phyloP scores from a whole-genome alignment of 192 early-diverging fungal species.

The Coemansia sp. region DNA sequence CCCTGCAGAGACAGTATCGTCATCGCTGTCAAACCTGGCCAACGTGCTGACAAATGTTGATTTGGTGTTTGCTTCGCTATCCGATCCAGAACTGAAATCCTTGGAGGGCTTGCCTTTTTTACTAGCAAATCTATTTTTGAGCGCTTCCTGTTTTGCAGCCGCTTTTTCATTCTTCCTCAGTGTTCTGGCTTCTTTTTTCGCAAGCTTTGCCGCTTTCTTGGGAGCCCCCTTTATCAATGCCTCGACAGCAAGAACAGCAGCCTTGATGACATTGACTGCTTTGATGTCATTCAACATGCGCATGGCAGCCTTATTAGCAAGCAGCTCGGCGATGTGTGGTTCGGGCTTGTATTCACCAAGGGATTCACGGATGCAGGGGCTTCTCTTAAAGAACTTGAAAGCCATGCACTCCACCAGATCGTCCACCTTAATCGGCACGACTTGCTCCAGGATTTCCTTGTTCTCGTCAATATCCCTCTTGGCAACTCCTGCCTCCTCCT shows the following conservation, averaged over 20 bases:
- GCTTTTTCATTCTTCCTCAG: background rate
- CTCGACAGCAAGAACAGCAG: background rate
- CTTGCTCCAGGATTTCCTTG: conserved; percentile 1
- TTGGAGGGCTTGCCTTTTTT: background rate
- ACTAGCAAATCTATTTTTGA: background rate
- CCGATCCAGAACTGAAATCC: conserved; percentile 2
- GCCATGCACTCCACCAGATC: conserved; percentile 17
- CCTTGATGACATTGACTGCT: conserved; percentile 11
- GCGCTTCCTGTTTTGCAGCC: background rate
- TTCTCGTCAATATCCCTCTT: background rate
- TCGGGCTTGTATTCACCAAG: background rate
- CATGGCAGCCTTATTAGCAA: conserved; percentile 9
- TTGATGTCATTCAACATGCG: conserved; percentile 11
- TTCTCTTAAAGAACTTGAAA: conserved; percentile 11
- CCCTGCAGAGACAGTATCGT: conserved; percentile 14
- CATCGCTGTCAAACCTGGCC: conserved; percentile 28
- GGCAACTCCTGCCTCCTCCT: background rate
- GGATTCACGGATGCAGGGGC: background rate
- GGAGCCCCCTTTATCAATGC: background rate
- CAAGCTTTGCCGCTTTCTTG: background rate
- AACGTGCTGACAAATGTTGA: conserved; percentile 37
- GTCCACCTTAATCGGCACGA: background rate
- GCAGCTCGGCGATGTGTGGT: background rate
- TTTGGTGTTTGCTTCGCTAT: background rate
- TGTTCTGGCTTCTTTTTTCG: background rate